Percentiles rank a stretch among this genome's conserved stretches.
phyloP scores from a whole-genome alignment of 2,329 filamentous ascomycete species.

The Monilinia fructicola region DNA sequence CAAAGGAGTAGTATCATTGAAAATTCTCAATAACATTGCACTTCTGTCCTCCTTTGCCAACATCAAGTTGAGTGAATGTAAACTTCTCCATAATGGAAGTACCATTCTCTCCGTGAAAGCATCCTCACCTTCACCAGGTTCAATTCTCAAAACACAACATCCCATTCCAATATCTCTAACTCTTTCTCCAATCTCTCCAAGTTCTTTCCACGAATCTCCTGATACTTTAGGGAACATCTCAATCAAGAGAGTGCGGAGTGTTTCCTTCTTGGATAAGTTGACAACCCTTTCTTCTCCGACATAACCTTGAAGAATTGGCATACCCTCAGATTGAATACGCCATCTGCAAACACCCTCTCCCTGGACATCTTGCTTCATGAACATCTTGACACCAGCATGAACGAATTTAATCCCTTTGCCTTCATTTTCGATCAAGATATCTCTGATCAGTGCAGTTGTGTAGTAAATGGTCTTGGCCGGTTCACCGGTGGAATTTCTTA shows the following conservation, averaged over 20 bases:
- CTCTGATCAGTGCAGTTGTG: conserved; percentile 78
- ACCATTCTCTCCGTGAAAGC: conserved; percentile 76
- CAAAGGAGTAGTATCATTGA: conserved; percentile 82
- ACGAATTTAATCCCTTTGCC: conserved; percentile 92
- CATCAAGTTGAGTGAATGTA: conserved; percentile 93
- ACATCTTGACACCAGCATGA: conserved; percentile 97
- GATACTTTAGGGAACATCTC: conserved; percentile 96
- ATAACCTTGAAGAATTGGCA: conserved; percentile 88
- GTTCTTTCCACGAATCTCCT: conserved; percentile 68
- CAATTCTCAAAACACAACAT: conserved; percentile 84
- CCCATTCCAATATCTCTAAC: conserved; percentile 81
- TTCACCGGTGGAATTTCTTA: conserved; percentile 85
- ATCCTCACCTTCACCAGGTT: conserved; percentile 65
- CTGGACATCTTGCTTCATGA: conserved; percentile 94
- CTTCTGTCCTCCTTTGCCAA: conserved; percentile 93
- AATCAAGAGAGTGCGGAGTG: conserved; percentile 76
- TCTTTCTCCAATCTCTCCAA: conserved; percentile 85
- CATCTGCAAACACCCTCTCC: conserved; percentile 84
- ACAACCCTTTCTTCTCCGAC: conserved; percentile 77
- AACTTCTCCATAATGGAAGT: conserved; percentile 89
- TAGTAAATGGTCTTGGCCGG: conserved; percentile 97
- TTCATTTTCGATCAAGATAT: conserved; percentile 85
- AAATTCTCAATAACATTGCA: conserved; percentile 88
- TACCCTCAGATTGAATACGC: conserved; percentile 93
- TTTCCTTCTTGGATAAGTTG: conserved; percentile 72